Percentiles rank a stretch among this genome's conserved stretches.
phyloP scores from a whole-genome alignment of 257 asterid genomes.

The Paulownia fortunei region DNA sequence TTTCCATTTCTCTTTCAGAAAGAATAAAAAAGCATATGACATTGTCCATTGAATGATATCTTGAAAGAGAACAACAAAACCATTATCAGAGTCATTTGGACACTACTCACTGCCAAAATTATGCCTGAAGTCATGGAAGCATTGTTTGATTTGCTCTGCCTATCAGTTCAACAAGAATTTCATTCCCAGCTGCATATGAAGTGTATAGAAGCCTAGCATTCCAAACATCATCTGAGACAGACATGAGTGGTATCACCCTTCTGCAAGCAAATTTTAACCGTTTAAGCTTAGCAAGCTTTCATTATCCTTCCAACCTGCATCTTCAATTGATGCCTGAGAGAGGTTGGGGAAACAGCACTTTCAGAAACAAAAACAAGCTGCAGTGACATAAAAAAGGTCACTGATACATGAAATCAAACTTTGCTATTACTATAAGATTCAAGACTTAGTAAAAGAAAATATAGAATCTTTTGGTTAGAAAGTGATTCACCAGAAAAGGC shows the following conservation, averaged over 20 bases:
- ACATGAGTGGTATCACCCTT: conserved; percentile 22
- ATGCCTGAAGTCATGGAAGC: conserved; percentile 13
- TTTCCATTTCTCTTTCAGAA: neutral
- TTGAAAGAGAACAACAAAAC: neutral
- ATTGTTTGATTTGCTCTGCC: neutral
- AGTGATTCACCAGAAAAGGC: conserved; percentile 1
- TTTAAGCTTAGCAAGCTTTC: neutral
- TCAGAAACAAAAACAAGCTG: neutral
- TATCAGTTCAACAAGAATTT: neutral
- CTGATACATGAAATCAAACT: neutral
- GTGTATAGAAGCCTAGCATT: conserved; percentile 25
- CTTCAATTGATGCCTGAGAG: neutral
- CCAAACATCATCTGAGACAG: conserved; percentile 9
- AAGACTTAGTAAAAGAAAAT: neutral
- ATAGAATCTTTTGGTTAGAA: neutral
- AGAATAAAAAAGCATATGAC: neutral
- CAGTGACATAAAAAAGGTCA: neutral
- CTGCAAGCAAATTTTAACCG: conserved; percentile 13
- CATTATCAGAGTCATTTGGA: neutral
- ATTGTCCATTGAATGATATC: neutral
- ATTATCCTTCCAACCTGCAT: neutral
- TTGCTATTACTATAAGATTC: neutral
- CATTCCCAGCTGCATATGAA: conserved; percentile 33
- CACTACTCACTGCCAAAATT: neutral
- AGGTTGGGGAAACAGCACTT: neutral